These are phyloP conservation scores for Eimeria praecox DNA, from an alignment of 169 alveolate species.

Conservation along the genomic window DNA sequence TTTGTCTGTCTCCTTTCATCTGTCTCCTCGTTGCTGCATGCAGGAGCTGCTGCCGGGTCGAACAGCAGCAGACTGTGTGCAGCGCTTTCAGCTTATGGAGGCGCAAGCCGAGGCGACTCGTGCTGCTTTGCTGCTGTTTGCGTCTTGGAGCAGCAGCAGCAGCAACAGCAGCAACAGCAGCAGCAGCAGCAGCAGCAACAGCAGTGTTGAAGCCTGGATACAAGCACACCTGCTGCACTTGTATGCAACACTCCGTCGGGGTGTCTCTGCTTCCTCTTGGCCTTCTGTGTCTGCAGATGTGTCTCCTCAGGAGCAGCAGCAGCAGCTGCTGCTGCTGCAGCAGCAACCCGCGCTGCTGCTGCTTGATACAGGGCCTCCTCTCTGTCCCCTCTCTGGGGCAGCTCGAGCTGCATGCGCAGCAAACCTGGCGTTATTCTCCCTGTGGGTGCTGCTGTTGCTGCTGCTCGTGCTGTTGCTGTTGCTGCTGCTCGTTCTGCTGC, in stretches of 20 bases:
- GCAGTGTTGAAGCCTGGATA: constrained; percentile 15
- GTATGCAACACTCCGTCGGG: constrained; percentile 40
- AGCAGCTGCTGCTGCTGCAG: constrained; percentile 19
- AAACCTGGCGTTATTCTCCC: constrained; percentile 27
- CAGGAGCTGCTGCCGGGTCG: constrained; percentile 9
- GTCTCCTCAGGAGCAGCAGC: constrained; percentile 52
- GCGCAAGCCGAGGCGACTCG: neutral
- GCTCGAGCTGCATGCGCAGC: constrained; percentile 45
- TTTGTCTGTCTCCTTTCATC: neutral
- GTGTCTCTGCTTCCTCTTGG: constrained; percentile 21
- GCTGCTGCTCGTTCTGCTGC: neutral
- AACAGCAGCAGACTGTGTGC: neutral
- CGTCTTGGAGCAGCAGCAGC: constrained; percentile 39
- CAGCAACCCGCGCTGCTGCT: constrained; percentile 58
- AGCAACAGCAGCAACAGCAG: neutral
- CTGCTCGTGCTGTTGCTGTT: neutral
- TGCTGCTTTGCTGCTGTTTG: constrained; percentile 51
- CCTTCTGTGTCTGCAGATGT: constrained; percentile 20
- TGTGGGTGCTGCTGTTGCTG: neutral
- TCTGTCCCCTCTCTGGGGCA: neutral
- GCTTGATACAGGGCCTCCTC: constrained; percentile 31
- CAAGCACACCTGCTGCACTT: constrained; percentile 16
- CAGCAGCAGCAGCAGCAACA: constrained; percentile 21
- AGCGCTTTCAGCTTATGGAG: constrained; percentile 4
- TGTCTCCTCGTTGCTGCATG: neutral